A percentile compares a stretch with the other conserved stretches of the same genome.
Conservation (phyloP, 192 early-diverging fungal genomes). For the Ambispora gerdemannii region DNA sequence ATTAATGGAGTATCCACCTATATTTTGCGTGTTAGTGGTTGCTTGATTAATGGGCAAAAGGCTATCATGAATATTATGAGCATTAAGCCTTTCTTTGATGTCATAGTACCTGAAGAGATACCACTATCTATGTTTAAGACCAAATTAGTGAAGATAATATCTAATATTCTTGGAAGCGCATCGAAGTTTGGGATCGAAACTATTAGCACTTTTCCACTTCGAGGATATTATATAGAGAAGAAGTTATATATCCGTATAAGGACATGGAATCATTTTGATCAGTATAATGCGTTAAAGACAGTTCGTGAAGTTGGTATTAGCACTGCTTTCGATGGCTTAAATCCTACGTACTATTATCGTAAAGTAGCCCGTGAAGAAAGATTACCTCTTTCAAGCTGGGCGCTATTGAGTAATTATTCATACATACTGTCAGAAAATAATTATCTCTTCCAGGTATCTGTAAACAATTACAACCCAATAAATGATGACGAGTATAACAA, state of each 20-base stretch:
- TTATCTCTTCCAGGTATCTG: slow-evolving; percentile 19
- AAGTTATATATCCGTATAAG: slow-evolving; percentile 17
- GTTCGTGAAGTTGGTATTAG: slow-evolving; percentile 22
- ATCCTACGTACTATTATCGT: slow-evolving; percentile 21
- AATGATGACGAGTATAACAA: too few relatives aligned
- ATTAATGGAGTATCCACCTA: slow-evolving; percentile 16
- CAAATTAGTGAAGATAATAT: slow-evolving; percentile 9
- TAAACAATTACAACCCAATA: slow-evolving; percentile 25
- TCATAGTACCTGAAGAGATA: slow-evolving; percentile 17
- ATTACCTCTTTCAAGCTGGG: slow-evolving; percentile 23
- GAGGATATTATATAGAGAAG: slow-evolving; percentile 24
- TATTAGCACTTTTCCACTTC: slow-evolving; percentile 23
- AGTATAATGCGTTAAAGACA: slow-evolving; percentile 21
- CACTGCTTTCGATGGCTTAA: slow-evolving; percentile 14
- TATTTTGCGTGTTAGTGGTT: slow-evolving; percentile 23
- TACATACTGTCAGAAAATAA: slow-evolving; percentile 13
- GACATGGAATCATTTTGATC: slow-evolving; percentile 18
- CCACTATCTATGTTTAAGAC: slow-evolving; percentile 17
- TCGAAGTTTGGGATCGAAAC: slow-evolving; percentile 6
- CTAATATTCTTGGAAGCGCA: slow-evolving; percentile 8
- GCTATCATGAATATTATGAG: slow-evolving; percentile 14
- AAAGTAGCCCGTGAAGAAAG: too few relatives aligned
- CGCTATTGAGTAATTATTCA: slow-evolving; percentile 20
- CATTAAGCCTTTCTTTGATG: slow-evolving; percentile 19
- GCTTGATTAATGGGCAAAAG: slow-evolving; percentile 21